These are phyloP conservation scores for Gomphus bonarii DNA, from an alignment of 1,284 basidiomycete species.

Conservation along the genomic window DNA sequence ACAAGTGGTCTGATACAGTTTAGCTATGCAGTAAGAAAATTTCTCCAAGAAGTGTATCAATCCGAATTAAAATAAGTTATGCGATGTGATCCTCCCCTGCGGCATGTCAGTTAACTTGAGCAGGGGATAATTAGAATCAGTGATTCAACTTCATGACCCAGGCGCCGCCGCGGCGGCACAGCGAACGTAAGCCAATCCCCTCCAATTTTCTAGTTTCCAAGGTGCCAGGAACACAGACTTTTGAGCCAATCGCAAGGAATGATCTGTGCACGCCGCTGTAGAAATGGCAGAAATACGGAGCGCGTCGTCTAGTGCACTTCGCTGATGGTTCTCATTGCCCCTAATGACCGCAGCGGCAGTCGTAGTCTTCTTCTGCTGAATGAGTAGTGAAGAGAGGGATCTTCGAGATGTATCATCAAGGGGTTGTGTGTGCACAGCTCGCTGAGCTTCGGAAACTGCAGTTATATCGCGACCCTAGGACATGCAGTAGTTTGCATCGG, in stretches of 20 bases:
- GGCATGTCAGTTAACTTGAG: background rate
- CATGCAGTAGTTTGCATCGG: background rate
- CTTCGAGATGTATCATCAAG: conserved; percentile 35
- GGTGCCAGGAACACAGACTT: conserved; percentile 61
- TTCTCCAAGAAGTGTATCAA: too few species aligned
- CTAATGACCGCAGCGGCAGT: conserved; percentile 21
- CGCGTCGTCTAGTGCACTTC: conserved; percentile 25
- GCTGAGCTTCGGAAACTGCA: conserved; percentile 46
- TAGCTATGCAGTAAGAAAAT: too few species aligned
- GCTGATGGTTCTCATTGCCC: conserved; percentile 15
- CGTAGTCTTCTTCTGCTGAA: conserved; percentile 36
- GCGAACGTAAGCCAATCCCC: conserved; percentile 44
- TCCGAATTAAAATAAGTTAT: too few species aligned
- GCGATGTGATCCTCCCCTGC: too few species aligned
- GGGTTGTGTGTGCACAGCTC: conserved; percentile 47
- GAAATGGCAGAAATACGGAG: conserved; percentile 35
- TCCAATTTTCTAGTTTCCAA: conserved; percentile 48
- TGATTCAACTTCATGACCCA: background rate
- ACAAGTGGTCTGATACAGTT: too few species aligned
- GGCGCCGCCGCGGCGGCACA: conserved; percentile 11
- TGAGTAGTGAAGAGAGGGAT: conserved; percentile 40
- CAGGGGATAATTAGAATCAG: background rate
- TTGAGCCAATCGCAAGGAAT: conserved; percentile 42
- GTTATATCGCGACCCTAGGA: conserved; percentile 37
- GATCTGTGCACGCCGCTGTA: conserved; percentile 22